These are phyloP conservation scores for Salix suchowensis DNA, from an alignment of 345 rosid genomes.

Conservation along the genomic window DNA sequence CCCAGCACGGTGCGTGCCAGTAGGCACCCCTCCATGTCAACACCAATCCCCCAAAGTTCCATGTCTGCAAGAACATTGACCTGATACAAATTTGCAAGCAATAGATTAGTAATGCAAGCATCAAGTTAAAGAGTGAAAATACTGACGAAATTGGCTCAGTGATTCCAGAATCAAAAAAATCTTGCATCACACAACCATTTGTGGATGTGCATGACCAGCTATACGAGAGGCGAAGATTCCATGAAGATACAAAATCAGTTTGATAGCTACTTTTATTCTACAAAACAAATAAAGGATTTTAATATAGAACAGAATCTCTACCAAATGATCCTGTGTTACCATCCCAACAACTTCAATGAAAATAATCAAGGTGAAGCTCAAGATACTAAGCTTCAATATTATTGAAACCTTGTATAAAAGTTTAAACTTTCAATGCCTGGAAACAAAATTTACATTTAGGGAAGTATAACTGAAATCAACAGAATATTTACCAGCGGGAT, in stretches of 20 bases:
- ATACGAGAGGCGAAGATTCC: too few relatives aligned
- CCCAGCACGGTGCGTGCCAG: slow-evolving; percentile 60
- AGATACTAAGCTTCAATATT: background rate
- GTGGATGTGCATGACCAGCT: too few relatives aligned
- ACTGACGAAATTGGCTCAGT: background rate
- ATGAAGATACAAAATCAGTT: background rate
- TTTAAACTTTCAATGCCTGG: background rate
- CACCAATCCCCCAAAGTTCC: slow-evolving; percentile 94
- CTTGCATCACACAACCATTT: background rate
- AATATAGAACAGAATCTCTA: background rate
- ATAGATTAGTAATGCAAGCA: slow-evolving; percentile 12
- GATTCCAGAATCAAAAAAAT: background rate
- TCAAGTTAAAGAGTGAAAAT: slow-evolving; percentile 1
- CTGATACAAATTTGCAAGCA: slow-evolving; percentile 34
- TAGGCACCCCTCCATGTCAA: slow-evolving; percentile 86
- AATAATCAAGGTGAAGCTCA: background rate
- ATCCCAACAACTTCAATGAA: background rate
- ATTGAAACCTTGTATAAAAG: background rate
- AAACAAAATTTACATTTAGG: background rate
- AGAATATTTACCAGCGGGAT: slow-evolving; percentile 67
- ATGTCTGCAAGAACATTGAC: slow-evolving; percentile 88
- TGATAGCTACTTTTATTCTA: background rate
- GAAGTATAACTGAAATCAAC: slow-evolving; percentile 7
- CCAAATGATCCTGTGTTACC: background rate
- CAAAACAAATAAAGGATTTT: background rate